Evolutionary conservation across 23 red algal species (phyloP), one percentile per base, ranked within the genome.

Genomic region (Chondrus crispus): DNA sequence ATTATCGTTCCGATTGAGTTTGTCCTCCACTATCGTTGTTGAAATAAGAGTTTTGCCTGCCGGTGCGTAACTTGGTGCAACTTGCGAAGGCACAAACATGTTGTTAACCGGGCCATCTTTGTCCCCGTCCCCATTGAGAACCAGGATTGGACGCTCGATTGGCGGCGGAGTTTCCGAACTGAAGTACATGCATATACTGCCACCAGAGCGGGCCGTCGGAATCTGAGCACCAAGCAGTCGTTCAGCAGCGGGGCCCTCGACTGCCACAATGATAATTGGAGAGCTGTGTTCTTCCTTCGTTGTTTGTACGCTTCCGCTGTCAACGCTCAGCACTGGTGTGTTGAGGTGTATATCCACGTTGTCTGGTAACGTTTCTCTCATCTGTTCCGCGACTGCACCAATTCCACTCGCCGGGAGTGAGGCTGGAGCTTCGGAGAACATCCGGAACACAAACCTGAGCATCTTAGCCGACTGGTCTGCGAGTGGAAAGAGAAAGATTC

Each of bases 401-500:
- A 96, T 99, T 54, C 97, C 97, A 22, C 63, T 44, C 14, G 82
- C 87, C 2, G 97, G 97, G 41, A 99, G 64, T 33, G 94, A 94
- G 36, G 94, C 97, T 68, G 79, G 48, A 2, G 44, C 94, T 7
- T 47, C 85, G 33, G 92, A 47, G 88, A 99, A 96, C 74, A 95
- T 96, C 12, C 74, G 79, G 38, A 96, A 96, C 42, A 99, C 82
- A 89, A 95, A 99, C 18, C 41, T 54, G 70, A 99, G 96, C 77
- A 96, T 46, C n/a, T 48, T 80, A 32, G 95, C 83, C 19, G 82
- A 94, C 46, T 96, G 94, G 11, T 96, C 72, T 35, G 46, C 64
- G 44, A 99, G 85, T 13, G 93, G 91, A 28, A 84, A 74, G 45
- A 99, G 71, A 68, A 96, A 99, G n/a, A 99, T 96, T 40, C 97